Percentiles rank a stretch among this genome's conserved stretches.
Evolutionary conservation across 2,329 filamentous ascomycete species (phyloP).

Genomic region (Lasiodiplodia theobromae): DNA sequence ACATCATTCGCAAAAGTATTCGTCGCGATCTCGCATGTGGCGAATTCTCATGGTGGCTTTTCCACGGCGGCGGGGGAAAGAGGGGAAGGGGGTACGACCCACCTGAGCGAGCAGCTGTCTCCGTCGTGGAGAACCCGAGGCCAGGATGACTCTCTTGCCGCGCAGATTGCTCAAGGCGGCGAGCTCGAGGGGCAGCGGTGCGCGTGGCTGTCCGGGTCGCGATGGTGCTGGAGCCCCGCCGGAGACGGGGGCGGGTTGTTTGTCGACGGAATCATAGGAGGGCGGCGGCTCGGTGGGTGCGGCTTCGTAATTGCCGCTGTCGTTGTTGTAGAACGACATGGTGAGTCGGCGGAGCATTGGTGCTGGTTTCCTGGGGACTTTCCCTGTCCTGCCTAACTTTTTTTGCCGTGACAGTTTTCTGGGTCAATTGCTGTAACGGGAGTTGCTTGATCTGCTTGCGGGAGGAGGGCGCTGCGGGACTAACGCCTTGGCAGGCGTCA

Average conservation of each 20-base stretch:
- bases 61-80: neutral
- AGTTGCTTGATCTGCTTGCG: slow-evolving; percentile 25
- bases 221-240: slow-evolving; percentile 35
- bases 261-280: slow-evolving; percentile 50
- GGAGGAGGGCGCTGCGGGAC: slow-evolving; percentile 6
- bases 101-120: slow-evolving; percentile 80
- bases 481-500: slow-evolving; percentile 17
- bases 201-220: slow-evolving; percentile 54
- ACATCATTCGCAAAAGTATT: neutral
- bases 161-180: slow-evolving; percentile 80
- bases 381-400: neutral
- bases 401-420: neutral
- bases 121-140: slow-evolving; percentile 85
- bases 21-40: neutral
- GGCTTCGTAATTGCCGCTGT: slow-evolving; percentile 22
- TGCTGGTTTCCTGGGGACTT: neutral
- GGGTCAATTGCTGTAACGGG: slow-evolving; percentile 26
- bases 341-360: slow-evolving; percentile 26
- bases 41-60: neutral
- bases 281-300: slow-evolving; percentile 52
- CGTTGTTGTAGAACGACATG: slow-evolving; percentile 22
- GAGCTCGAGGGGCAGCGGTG: slow-evolving; percentile 74
- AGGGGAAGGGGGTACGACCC: slow-evolving; percentile 33
- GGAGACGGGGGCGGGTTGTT: slow-evolving; percentile 33
- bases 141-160: slow-evolving; percentile 83